These are phyloP conservation scores for Penicillium crystallinum DNA, from an alignment of 495 filamentous ascomycete species.

Conservation along the genomic window DNA sequence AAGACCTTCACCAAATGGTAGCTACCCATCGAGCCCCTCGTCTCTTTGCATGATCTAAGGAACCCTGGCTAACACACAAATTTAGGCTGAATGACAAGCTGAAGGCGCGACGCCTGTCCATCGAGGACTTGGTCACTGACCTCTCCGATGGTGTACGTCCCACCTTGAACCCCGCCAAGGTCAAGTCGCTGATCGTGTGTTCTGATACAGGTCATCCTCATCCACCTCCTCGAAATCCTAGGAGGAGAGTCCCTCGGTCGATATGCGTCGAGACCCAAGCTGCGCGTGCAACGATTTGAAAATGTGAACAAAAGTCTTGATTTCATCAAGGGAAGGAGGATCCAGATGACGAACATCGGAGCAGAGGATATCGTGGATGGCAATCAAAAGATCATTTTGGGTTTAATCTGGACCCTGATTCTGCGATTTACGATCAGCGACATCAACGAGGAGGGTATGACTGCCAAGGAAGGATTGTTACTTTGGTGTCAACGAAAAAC, in stretches of 20 bases:
- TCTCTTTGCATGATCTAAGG: background rate
- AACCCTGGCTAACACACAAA: background rate
- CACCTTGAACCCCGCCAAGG: constrained; percentile 1
- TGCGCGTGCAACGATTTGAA: constrained; percentile 95
- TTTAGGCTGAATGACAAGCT: constrained; percentile 91
- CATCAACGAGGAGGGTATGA: constrained; percentile 97
- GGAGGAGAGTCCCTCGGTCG: constrained; percentile 89
- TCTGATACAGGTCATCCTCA: constrained; percentile 68
- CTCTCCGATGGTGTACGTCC: constrained; percentile 84
- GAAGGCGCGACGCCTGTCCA: constrained; percentile 62
- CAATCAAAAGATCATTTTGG: constrained; percentile 94
- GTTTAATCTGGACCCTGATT: constrained; percentile 97
- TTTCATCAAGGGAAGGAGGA: constrained; percentile 83
- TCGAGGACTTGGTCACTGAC: constrained; percentile 81
- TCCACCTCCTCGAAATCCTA: constrained; percentile 94
- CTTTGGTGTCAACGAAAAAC: constrained; percentile 99
- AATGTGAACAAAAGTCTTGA: constrained; percentile 95
- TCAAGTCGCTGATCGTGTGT: constrained; percentile 1
- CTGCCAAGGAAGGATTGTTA: constrained; percentile 90
- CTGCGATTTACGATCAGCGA: constrained; percentile 95
- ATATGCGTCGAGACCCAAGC: constrained; percentile 91
- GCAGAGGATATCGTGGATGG: constrained; percentile 98
- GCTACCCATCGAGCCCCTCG: constrained; percentile 13
- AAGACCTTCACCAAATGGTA: constrained; percentile 99
- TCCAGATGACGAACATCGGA: constrained; percentile 97